Percentiles rank a stretch among this genome's conserved stretches.
Conservation (phyloP, 2,329 filamentous ascomycete species). For the Pyrenophora tritici-repentis region DNA sequence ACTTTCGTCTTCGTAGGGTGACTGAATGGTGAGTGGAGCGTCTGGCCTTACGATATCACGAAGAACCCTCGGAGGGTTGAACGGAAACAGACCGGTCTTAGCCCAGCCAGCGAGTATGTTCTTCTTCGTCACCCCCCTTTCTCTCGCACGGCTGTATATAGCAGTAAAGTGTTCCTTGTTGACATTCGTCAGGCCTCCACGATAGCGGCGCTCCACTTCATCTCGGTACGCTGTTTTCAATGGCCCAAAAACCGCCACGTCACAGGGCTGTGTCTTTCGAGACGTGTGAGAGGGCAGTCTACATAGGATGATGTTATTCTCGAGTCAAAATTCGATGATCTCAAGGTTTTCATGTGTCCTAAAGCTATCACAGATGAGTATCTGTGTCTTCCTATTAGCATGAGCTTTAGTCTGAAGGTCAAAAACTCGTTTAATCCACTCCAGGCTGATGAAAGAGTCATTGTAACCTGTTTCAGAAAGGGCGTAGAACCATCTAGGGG, state of each 20-base stretch:
- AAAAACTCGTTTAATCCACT: background rate
- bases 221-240: background rate
- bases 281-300: no score
- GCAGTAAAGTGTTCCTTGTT: slow-evolving; percentile 24
- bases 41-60: slow-evolving; percentile 30
- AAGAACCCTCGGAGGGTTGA: slow-evolving; percentile 40
- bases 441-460: background rate
- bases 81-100: slow-evolving; percentile 33
- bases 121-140: slow-evolving; percentile 29
- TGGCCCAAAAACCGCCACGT: no score
- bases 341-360: no score
- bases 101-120: slow-evolving; percentile 38
- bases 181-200: slow-evolving; percentile 14
- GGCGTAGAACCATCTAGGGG: no score
- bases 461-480: no score
- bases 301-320: no score
- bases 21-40: no score
- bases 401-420: no score
- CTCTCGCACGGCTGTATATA: slow-evolving; percentile 30
- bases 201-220: slow-evolving; percentile 11
- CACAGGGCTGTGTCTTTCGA: no score
- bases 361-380: no score
- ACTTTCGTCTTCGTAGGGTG: slow-evolving; percentile 1
- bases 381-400: no score
- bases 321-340: no score